phyloP scores from a whole-genome alignment of 2,329 filamentous ascomycete species.

The Talaromyces sp. region DNA sequence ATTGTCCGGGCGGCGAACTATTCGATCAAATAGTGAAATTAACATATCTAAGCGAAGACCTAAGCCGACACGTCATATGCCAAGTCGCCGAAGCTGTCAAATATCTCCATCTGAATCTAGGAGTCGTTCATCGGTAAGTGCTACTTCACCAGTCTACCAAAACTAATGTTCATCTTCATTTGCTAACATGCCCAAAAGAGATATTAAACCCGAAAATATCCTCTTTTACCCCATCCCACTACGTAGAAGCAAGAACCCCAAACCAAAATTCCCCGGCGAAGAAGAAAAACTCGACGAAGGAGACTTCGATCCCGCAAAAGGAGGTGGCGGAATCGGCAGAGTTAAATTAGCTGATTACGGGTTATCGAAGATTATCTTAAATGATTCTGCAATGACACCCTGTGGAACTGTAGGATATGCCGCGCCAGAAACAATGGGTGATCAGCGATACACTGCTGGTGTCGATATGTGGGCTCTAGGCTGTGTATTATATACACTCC shows the following conservation, averaged over 20 bases:
- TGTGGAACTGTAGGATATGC: slow-evolving; percentile 16
- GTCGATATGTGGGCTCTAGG: slow-evolving; percentile 19
- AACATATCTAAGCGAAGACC: slow-evolving; percentile 19
- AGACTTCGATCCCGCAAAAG: slow-evolving; percentile 3
- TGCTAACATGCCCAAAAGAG: neutral
- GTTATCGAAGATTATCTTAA: slow-evolving; percentile 12
- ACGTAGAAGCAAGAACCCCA: neutral
- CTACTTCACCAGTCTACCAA: too few species aligned
- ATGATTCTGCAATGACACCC: slow-evolving; percentile 7
- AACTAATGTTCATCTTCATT: too few species aligned
- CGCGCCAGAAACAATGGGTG: slow-evolving; percentile 11
- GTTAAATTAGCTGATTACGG: slow-evolving; percentile 16
- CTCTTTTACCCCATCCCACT: slow-evolving; percentile 10
- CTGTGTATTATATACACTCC: slow-evolving; percentile 12
- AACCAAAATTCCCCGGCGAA: neutral
- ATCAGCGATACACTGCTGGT: slow-evolving; percentile 12
- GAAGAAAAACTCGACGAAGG: slow-evolving; percentile 13
- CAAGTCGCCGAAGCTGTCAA: slow-evolving; percentile 15
- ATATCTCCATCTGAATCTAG: slow-evolving; percentile 13
- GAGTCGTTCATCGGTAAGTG: slow-evolving; percentile 23
- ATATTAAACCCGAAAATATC: slow-evolving; percentile 19
- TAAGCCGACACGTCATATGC: slow-evolving; percentile 14
- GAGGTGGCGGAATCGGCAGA: slow-evolving; percentile 8
- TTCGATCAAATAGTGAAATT: slow-evolving; percentile 16
- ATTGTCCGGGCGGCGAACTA: slow-evolving; percentile 13